These are phyloP conservation scores for Blepharisma stoltei DNA, from an alignment of 73 alveolate genomes.

Conservation along the genomic window DNA sequence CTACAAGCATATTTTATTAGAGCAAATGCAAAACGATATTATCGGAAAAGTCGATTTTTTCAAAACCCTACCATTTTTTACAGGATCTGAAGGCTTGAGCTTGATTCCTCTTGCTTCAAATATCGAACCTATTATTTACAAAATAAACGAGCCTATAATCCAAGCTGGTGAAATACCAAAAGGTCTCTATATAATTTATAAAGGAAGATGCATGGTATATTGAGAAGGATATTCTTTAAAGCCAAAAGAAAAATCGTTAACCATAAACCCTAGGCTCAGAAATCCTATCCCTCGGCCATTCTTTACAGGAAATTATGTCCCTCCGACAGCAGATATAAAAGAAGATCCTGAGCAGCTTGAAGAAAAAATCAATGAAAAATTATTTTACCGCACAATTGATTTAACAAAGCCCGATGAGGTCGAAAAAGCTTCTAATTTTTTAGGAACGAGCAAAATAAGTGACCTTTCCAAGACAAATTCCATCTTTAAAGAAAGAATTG, in stretches of 20 bases:
- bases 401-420: neutral
- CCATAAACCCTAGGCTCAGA: neutral
- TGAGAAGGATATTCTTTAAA: conserved; percentile 25
- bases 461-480: too few species aligned
- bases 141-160: neutral
- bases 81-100: neutral
- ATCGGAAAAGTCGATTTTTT: conserved; percentile 18
- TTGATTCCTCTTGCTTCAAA: conserved; percentile 27
- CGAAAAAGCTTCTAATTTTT: conserved; percentile 6
- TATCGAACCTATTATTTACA: neutral
- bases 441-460: neutral
- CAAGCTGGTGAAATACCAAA: conserved; percentile 26
- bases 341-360: neutral
- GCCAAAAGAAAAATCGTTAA: neutral
- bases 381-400: too few species aligned
- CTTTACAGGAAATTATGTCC: neutral
- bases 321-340: neutral
- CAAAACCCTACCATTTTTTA: conserved; percentile 28
- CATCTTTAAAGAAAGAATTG: neutral
- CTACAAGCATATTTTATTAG: conserved; percentile 12
- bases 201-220: conserved; percentile 31
- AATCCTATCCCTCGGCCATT: neutral
- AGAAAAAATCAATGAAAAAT: too few species aligned
- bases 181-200: conserved; percentile 25
- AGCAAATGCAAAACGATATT: conserved; percentile 23